Evolutionary conservation across 768 basidiomycete genomes (phyloP), one percentile per base, ranked within the genome.

Genomic region (Tremella mesenterica): DNA sequence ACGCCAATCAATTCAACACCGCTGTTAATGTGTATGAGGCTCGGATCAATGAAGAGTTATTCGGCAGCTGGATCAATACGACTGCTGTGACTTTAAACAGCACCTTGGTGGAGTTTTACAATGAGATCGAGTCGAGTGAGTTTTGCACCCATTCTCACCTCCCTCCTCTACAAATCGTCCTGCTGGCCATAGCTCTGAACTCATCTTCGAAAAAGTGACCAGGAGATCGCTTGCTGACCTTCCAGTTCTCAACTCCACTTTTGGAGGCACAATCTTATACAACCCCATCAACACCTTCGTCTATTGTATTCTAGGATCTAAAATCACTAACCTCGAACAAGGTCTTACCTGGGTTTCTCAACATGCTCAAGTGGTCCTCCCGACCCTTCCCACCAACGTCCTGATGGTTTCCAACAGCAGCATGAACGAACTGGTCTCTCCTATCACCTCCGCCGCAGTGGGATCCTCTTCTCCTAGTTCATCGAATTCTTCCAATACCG

Each of bases 321-420:
- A 97, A 71, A 84, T 97, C 44, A 77, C 83, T 51, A 87, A 85
- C 9, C 78, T 97, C 64, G 88, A 92, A 73, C 78, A 82, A 16
- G 90, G 86, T 4, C 77, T 95, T 34, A 96, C 90, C 0, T 96
- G 93, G 79, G 76, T 97, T 58, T 84, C 93, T 69, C 76, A 89
- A 58, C 88, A 95, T 74, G 82, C 92, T 44, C 77, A 83, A 44
- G 77, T 97, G 64, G 75, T 86, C 63, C 79, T 97, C 54, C 85
- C 91, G 0, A 81, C 80, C 43, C 79, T 96, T 52, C 85, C 88
- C 54, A 76, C 85, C 47, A 79, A 79, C 33, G 77, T 83, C 26
- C 83, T 97, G 44, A 77, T 91, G 27, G 80, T 95, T 50, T 88
- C 88, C 0, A 82, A 83, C 2, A 70, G 73, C 2, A 76, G 80